These are phyloP conservation scores for Nicotiana paniculata DNA, from an alignment of 257 asterid species.

Conservation along the genomic window DNA sequence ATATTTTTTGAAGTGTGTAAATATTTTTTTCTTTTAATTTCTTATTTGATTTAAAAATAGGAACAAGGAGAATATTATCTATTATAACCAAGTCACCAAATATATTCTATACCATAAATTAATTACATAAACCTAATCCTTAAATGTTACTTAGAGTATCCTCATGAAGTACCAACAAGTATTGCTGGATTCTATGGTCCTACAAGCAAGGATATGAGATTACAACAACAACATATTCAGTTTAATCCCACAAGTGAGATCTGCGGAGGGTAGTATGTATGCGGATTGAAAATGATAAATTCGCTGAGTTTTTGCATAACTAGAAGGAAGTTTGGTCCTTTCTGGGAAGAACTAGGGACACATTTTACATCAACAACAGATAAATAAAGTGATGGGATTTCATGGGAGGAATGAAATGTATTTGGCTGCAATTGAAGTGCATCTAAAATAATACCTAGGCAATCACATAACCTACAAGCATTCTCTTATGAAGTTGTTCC, in stretches of 20 bases:
- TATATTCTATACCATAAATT: too few species aligned
- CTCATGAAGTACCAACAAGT: conserved; percentile 61
- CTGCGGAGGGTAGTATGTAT: too few species aligned
- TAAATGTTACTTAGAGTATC: conserved; percentile 31
- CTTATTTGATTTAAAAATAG: too few species aligned
- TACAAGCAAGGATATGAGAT: conserved; percentile 26
- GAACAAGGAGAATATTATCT: too few species aligned
- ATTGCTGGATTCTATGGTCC: conserved; percentile 62
- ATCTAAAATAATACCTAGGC: conserved; percentile 83
- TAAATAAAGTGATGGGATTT: conserved; percentile 77
- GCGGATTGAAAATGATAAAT: conserved; percentile 35
- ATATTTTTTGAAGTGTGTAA: too few species aligned
- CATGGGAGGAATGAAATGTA: conserved; percentile 72
- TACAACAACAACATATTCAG: too few species aligned
- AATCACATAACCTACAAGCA: conserved; percentile 39
- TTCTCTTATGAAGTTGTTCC: conserved; percentile 38
- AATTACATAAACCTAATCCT: too few species aligned
- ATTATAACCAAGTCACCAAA: too few species aligned
- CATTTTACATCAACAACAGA: conserved; percentile 63
- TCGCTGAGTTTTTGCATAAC: conserved; percentile 56
- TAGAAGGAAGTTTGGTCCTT: conserved; percentile 58
- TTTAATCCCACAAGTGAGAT: too few species aligned
- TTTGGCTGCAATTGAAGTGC: conserved; percentile 78
- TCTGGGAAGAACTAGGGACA: conserved; percentile 58
- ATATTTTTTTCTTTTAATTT: too few species aligned